A percentile compares a stretch with the other conserved stretches of the same genome.
These are phyloP conservation scores for Trifolium repens DNA, from an alignment of 306 rosid genomes.

Conservation along the genomic window DNA sequence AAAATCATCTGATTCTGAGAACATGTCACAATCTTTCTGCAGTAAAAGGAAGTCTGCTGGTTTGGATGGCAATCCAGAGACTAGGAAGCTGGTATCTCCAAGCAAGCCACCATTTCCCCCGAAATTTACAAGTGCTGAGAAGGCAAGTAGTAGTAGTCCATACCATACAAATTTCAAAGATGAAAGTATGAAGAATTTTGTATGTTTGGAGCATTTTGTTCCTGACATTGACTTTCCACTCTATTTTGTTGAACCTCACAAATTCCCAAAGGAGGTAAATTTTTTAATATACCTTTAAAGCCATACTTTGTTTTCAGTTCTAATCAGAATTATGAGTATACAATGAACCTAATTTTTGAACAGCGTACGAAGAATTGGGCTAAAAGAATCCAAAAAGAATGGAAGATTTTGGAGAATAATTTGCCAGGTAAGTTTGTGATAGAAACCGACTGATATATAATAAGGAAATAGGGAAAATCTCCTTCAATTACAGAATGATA, in stretches of 20 bases:
- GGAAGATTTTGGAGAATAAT: too few species aligned
- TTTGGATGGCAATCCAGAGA: constrained; percentile 34
- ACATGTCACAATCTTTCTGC: too few species aligned
- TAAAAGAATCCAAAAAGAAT: too few species aligned
- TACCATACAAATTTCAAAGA: not conserved
- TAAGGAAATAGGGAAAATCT: too few species aligned
- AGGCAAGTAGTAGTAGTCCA: not conserved
- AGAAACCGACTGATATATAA: too few species aligned
- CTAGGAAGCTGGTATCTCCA: constrained; percentile 34
- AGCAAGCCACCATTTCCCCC: constrained; percentile 24
- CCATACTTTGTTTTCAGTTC: not conserved
- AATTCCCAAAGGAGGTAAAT: not conserved
- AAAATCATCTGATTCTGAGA: too few species aligned
- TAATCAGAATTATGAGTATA: not conserved
- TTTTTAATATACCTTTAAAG: not conserved
- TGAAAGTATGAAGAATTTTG: not conserved
- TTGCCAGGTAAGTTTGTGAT: too few species aligned
- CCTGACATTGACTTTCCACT: not conserved
- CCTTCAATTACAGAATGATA: too few species aligned
- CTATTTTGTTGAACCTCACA: not conserved
- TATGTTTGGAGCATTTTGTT: not conserved
- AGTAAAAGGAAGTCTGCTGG: too few species aligned
- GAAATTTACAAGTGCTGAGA: constrained; percentile 1
- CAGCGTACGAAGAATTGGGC: too few species aligned
- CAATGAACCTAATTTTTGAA: too few species aligned